Base-by-base conservation (phyloP, 2,329 filamentous ascomycete species). In the Ophiosphaerella korrae region DNA sequence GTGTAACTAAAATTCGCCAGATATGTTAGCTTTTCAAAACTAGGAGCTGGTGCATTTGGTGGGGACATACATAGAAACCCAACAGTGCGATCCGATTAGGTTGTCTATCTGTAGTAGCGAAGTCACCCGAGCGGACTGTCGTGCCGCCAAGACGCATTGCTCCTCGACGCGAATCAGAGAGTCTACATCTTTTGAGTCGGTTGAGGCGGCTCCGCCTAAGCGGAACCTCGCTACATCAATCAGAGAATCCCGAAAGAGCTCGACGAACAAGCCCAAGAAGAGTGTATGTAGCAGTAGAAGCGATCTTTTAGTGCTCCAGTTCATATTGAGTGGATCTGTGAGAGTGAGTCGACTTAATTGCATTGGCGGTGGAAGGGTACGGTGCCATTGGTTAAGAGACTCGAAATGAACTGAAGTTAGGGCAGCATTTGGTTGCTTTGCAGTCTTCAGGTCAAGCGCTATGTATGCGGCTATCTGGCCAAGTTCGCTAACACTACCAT, bases 1-100 rank as follows among this genome's bases (percentile, higher is more conserved):
- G 52, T 52, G 31, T 55, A 55, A 11, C 55, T 58, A 44, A 4
- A 43, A 37, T 42, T n/a, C n/a, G n/a, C n/a, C n/a, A n/a, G n/a
- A n/a, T n/a, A n/a, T n/a, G n/a, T n/a, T n/a, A n/a, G n/a, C n/a
- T n/a, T n/a, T n/a, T n/a, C 31, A 29, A 36, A 21, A 37, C 29
- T 39, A 16, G 12, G 34, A 43, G 38, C 34, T 11, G n/a, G n/a
- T n/a, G n/a, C n/a, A n/a, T n/a, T n/a, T n/a, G n/a, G n/a, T n/a
- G n/a, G n/a, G n/a, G 41, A 52, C 45, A 4, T 48, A 53, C 45
- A 49, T 13, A 29, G 40, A 53, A 16, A 53, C 38, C 50, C 42
- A 53, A 29, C 50, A 53, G 32, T 36, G 31, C 7, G 50, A 29
- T 23, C 50, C n/a, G 8, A 53, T 44, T 32, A 49, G 29, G 13